Base-by-base conservation (phyloP, 305 asterid species). In the Fraxinus albicans region DNA sequence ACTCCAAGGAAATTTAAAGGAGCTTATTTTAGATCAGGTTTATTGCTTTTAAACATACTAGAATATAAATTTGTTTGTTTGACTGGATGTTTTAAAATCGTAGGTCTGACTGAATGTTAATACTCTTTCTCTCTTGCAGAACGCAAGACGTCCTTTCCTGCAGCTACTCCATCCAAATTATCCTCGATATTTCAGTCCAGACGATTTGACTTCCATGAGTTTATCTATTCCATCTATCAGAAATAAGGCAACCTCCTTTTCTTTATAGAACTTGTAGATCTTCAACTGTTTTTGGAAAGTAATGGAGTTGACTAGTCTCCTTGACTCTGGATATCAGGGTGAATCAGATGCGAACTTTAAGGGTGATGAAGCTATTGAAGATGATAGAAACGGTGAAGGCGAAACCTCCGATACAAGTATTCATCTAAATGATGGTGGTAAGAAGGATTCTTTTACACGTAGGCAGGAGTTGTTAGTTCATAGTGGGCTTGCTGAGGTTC, bases 401-500 rank as follows among this genome's bases (percentile, higher is more conserved):
- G 93, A 86, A 47, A 67, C 58, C 78, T 78, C 87, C 36, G 86
- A 80, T 65, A 80, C 80, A 82, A 83, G 63, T 80, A 78, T 79
- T 78, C 88, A 82, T 78, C 77, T 85, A 53, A 88, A 78, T 73
- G 97, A 87, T 83, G 94, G 93, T 60, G 98, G 98, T 19, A 92
- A 93, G 93, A 95, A 95, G 89, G 99, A 92, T 88, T 90, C 99
- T 69, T 80, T 91, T 21, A 88, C 88, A 75, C 88, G 99, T 79
- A 92, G 99, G 88, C 92, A 85, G 80, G 98, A 96, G 91, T 90
- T 96, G 92, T 89, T 96, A 36, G 90, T 96, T 35, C 58, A 88
- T 79, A 90, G 95, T 86, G 98, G 97, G 76, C 92, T 96, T 84
- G 99, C 97, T 40, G 97, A 94, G 98, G 99, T 96, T 84, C 79